Evolutionary conservation across 306 rosid species (phyloP), one percentile per base, ranked within the genome.

Genomic region (Potentilla sterilis): DNA sequence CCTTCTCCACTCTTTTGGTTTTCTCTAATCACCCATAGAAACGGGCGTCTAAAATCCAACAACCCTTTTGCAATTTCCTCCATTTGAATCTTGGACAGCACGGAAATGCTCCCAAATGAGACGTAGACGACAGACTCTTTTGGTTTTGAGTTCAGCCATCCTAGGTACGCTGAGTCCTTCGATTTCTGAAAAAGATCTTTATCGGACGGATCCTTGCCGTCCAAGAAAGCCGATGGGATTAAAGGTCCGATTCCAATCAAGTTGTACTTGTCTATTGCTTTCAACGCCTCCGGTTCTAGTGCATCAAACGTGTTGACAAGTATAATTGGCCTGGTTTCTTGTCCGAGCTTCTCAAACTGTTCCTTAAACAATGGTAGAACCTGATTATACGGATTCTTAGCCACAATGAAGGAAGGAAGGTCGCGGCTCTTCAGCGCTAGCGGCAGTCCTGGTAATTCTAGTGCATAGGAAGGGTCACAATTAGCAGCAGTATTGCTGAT

Each of bases 251-350:
- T 44, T 22, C 77, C 79, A 5, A 77, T 32, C 70, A 83, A 18
- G 10, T 62, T 76, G 51, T 73, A 49, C 63, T 58, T 76, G 13
- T 35, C 51, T 0, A 82, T 35, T 6, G 67, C 81, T 66, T 22
- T 46, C 9, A 82, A 67, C 2, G 86, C 86, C 28, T 80, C 75
- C 0, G 21, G 44, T 37, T 85, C 89, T 3, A 85, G 49, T 3
- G 70, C 70, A 41, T 82, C 62, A 1, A 80, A 82, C 1, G 82
- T 79, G 77, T 85, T 85, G 32, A 71, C 79, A 0, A 85, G 35
- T 0, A 85, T 44, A 34, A 6, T 80, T 2, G 79, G 70, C 6
- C 49, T 72, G 24, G 3, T 28, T 37, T 71, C 67, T 11, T 19
- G 11, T 4, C 55, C 75, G 4, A 85, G 80, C 2, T 12, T 24